phyloP scores from a whole-genome alignment of 2,329 filamentous ascomycete genomes.

The Calonectria henricotiae region DNA sequence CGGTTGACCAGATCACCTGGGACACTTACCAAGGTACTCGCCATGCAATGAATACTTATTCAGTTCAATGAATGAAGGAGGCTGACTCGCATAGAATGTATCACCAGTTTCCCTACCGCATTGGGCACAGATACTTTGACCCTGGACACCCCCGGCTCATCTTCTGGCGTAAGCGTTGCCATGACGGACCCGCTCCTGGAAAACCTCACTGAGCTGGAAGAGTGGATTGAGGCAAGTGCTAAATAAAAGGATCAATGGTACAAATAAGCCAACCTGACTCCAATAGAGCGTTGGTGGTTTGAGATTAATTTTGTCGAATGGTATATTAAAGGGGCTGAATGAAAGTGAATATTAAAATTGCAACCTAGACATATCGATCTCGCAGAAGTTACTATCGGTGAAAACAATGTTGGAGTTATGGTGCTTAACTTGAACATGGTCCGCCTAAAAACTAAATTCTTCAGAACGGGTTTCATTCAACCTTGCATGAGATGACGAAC shows the following conservation, averaged over 20 bases:
- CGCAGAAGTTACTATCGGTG: too few relatives aligned
- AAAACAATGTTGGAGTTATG: too few relatives aligned
- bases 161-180: not conserved
- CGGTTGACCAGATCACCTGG: conserved; percentile 3
- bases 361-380: too few relatives aligned
- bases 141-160: not conserved
- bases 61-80: too few relatives aligned
- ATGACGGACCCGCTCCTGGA: not conserved
- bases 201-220: not conserved
- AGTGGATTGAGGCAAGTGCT: not conserved
- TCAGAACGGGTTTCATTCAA: too few relatives aligned
- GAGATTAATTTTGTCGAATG: not conserved
- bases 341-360: too few relatives aligned
- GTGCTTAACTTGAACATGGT: too few relatives aligned
- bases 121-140: not conserved
- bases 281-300: not conserved
- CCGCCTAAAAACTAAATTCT: too few relatives aligned
- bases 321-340: too few relatives aligned
- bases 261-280: not conserved
- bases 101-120: not conserved
- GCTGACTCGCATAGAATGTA: conserved; percentile 1
- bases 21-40: not conserved
- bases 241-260: not conserved
- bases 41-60: not conserved
- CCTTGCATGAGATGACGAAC: too few relatives aligned